Base-by-base conservation (phyloP, 2,329 filamentous ascomycete genomes). In the Calonectria pseudoturangicola region DNA sequence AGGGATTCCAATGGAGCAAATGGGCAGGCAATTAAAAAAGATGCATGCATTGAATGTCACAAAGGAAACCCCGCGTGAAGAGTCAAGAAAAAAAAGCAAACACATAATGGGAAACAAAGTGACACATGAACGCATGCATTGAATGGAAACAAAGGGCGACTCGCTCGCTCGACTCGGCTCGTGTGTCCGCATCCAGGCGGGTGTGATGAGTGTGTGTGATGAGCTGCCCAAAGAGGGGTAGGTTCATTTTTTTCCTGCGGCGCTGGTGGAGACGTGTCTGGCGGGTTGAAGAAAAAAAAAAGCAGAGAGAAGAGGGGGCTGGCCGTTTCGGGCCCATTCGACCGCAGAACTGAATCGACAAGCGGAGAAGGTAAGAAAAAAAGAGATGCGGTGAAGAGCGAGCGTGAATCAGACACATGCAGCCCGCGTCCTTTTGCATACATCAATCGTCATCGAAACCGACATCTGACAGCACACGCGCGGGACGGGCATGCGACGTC, bases 261-360 rank as follows among this genome's bases (percentile, higher is more conserved):
- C 65, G 41, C 13, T 28, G 28, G 66, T 69, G 66, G 66, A 63
- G 66, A 69, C 66, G 66, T 69, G 66, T 69, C 47, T 47, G 51
- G 41, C 39, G 39, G 58, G 58, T 63, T 47, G 39, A 33, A 63
- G 16, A 33, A 33, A 54, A 54, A 33, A 54, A 33, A 54, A 54
- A 48, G 12, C 30, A 56, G 33, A 33, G 41, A 16, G 39, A 30
- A 39, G 33, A 41, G 25, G 39, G 39, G 58, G 58, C 58, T 63
- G 39, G 58, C 58, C 41, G 58, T 21, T 63, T 41, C 27, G 54
- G 54, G 54, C 39, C 39, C 58, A 63, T 63, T 47, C 25, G 41
- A 63, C 58, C 27, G 58, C 39, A 63, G 58, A 47, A n/a, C 25
- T 63, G 58, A 47, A 47, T 47, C 27, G 58, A 33, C 58, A 28